phyloP scores from a whole-genome alignment of 805 yeast genomes.

The Candida chilensis region DNA sequence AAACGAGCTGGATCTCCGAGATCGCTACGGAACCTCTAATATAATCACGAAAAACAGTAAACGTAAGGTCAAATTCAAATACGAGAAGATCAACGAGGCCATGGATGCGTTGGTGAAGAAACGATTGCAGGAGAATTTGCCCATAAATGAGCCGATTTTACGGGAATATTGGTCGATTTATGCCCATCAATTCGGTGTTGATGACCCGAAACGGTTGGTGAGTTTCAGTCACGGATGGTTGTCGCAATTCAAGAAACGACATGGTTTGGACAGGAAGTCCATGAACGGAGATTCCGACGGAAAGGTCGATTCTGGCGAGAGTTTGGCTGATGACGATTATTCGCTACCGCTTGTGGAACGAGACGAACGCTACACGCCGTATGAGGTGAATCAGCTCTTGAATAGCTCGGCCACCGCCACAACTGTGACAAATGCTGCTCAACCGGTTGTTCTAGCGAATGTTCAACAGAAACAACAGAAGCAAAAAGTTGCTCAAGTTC shows the following conservation, averaged over 20 bases:
- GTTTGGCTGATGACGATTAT: constrained; percentile 1
- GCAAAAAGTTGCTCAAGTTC: too few species aligned
- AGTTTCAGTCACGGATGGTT: constrained; percentile 59
- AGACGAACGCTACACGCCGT: not conserved
- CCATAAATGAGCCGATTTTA: constrained; percentile 44
- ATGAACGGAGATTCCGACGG: constrained; percentile 10
- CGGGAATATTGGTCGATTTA: constrained; percentile 47
- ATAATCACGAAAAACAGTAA: constrained; percentile 20
- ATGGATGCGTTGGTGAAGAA: constrained; percentile 47
- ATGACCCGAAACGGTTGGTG: constrained; percentile 47
- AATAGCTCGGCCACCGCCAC: not conserved
- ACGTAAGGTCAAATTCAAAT: constrained; percentile 42
- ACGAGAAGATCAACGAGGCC: constrained; percentile 47
- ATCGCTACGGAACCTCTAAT: constrained; percentile 25
- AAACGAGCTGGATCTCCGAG: constrained; percentile 39
- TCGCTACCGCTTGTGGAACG: not conserved
- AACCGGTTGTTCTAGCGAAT: too few species aligned
- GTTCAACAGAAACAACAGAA: too few species aligned
- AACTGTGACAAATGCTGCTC: not conserved
- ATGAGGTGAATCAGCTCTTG: not conserved
- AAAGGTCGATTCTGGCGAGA: not conserved
- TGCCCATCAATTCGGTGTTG: constrained; percentile 48
- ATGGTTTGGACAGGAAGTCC: constrained; percentile 30
- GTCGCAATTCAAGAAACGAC: constrained; percentile 50
- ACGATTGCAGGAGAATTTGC: constrained; percentile 29